Percentiles rank a stretch among this genome's conserved stretches.
Conservation (phyloP, 2,329 filamentous ascomycete species). For the Fusarium begoniae region DNA sequence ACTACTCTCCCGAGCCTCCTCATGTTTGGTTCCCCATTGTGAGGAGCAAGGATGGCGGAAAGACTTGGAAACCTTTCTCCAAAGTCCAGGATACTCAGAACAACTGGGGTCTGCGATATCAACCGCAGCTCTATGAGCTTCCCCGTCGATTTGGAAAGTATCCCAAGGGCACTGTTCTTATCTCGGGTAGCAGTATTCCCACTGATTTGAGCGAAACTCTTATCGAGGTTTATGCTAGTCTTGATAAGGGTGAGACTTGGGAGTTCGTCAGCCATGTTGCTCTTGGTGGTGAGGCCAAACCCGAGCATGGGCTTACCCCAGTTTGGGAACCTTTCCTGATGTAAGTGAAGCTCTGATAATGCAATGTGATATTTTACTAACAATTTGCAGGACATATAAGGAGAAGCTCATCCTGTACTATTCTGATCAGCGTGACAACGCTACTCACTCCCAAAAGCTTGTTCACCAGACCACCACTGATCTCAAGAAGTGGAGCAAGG, state of each 20-base stretch:
- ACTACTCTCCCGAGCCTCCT: conserved; percentile 65
- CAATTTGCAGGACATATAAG: conserved; percentile 57
- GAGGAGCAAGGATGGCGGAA: conserved; percentile 61
- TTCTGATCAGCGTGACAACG: conserved; percentile 72
- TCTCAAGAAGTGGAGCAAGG: conserved; percentile 65
- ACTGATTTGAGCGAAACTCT: conserved; percentile 69
- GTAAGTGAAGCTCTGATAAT: conserved; percentile 24
- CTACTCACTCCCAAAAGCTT: conserved; percentile 72
- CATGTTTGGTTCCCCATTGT: conserved; percentile 64
- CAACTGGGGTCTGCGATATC: conserved; percentile 72
- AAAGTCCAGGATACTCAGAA: conserved; percentile 71
- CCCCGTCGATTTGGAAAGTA: conserved; percentile 66
- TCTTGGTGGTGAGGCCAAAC: conserved; percentile 66
- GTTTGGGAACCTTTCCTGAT: conserved; percentile 79
- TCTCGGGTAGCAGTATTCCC: conserved; percentile 68
- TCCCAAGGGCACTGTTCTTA: conserved; percentile 69
- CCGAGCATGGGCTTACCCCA: conserved; percentile 72
- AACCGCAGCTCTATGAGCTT: conserved; percentile 74
- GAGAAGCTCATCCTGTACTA: conserved; percentile 73
- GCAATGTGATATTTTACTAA: too few relatives aligned
- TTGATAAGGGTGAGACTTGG: conserved; percentile 70
- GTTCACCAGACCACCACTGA: conserved; percentile 70
- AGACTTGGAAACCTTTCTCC: conserved; percentile 68
- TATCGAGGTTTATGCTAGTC: conserved; percentile 75
- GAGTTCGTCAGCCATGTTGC: conserved; percentile 73